phyloP scores from a whole-genome alignment of 2,329 filamentous ascomycete species.

The Alternaria postmessia region DNA sequence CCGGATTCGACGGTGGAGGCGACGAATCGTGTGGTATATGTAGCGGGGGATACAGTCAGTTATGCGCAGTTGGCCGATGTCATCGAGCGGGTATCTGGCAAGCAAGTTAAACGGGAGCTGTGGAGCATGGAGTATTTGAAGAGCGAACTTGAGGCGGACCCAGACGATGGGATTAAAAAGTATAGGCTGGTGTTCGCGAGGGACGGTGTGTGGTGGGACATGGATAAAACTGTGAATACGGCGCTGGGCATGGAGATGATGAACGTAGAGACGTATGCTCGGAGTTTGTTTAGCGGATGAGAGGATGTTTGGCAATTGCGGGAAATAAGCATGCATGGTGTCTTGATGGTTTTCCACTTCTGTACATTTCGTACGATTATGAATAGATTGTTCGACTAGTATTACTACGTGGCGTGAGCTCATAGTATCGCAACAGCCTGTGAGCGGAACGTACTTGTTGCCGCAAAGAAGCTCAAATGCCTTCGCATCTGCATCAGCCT shows the following conservation, averaged over 20 bases:
- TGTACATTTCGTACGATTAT: not conserved
- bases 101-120: slow-evolving; percentile 57
- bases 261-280: slow-evolving; percentile 54
- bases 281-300: not conserved
- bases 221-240: slow-evolving; percentile 61
- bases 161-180: slow-evolving; percentile 62
- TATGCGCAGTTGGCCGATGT: slow-evolving; percentile 64
- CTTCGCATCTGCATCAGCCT: not conserved
- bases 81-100: slow-evolving; percentile 57
- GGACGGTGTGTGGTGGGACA: slow-evolving; percentile 67
- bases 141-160: slow-evolving; percentile 57
- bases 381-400: slow-evolving; percentile 3
- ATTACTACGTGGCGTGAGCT: slow-evolving; percentile 24
- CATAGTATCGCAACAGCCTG: not conserved
- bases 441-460: slow-evolving; percentile 1
- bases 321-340: not conserved
- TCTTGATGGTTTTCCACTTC: not conserved
- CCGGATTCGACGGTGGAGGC: slow-evolving; percentile 19
- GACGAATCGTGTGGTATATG: slow-evolving; percentile 60
- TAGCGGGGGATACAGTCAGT: slow-evolving; percentile 69
- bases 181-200: slow-evolving; percentile 70
- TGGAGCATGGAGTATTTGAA: slow-evolving; percentile 59
- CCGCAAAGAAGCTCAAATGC: not conserved
- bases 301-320: not conserved
- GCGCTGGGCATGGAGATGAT: slow-evolving; percentile 58